A percentile compares a stretch with the other conserved stretches of the same genome.
phyloP scores from a whole-genome alignment of 1,284 basidiomycete species.

The Papiliotrema flavescens region DNA sequence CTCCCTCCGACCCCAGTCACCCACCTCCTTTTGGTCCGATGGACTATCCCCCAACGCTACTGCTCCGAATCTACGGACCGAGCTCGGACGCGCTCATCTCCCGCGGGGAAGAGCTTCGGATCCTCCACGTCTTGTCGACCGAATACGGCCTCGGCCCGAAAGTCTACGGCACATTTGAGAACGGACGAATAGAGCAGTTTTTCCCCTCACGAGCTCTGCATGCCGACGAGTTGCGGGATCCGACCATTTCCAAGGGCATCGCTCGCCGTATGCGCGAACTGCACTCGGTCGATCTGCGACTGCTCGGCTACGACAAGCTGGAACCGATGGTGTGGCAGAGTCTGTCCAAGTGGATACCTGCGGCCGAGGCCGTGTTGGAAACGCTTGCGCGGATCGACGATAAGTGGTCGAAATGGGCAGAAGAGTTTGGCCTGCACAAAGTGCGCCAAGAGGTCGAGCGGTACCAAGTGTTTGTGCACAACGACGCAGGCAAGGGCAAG shows the following conservation, averaged over 20 bases:
- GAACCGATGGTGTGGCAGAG: conserved; percentile 58
- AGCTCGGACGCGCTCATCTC: conserved; percentile 81
- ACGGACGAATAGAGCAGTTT: conserved; percentile 89
- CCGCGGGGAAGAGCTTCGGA: conserved; percentile 75
- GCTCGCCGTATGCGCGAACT: conserved; percentile 88
- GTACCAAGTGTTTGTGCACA: conserved; percentile 40
- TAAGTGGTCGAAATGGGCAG: conserved; percentile 40
- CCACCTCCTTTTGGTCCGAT: conserved; percentile 27
- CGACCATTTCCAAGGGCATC: conserved; percentile 72
- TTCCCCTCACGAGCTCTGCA: conserved; percentile 80
- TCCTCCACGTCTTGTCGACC: conserved; percentile 80
- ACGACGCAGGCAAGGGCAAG: conserved; percentile 32
- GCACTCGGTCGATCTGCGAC: conserved; percentile 77
- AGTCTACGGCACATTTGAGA: conserved; percentile 87
- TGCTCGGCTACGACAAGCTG: conserved; percentile 57
- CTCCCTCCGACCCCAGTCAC: conserved; percentile 35
- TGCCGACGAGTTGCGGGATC: conserved; percentile 69
- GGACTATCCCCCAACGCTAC: conserved; percentile 59
- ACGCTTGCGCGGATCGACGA: conserved; percentile 28
- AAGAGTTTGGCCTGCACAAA: conserved; percentile 39
- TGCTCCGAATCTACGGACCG: conserved; percentile 84
- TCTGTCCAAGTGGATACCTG: conserved; percentile 58
- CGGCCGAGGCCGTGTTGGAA: conserved; percentile 34
- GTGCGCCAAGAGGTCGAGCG: conserved; percentile 40
- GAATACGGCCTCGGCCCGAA: conserved; percentile 82